Evolutionary conservation across 1,284 basidiomycete species (phyloP).

Genomic region (Cystobasidiaceae sp.): DNA sequence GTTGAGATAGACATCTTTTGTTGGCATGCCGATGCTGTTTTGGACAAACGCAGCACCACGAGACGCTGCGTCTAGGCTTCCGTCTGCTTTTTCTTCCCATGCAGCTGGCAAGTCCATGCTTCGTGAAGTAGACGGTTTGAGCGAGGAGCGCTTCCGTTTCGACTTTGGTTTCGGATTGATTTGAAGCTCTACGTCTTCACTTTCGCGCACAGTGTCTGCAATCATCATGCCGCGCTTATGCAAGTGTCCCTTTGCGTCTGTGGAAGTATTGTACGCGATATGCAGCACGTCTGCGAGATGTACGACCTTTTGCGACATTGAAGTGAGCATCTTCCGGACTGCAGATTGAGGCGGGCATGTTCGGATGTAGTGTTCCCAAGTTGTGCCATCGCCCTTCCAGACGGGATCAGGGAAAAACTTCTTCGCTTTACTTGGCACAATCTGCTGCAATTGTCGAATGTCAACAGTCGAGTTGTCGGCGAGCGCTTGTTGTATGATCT

Average conservation of each 20-base stretch:
- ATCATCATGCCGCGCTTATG: not conserved
- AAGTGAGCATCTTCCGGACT: constrained; percentile 18
- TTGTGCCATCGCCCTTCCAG: constrained; percentile 72
- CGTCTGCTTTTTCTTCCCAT: not conserved
- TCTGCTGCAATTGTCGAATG: constrained; percentile 13
- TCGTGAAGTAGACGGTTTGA: no score
- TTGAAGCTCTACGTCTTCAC: constrained; percentile 18
- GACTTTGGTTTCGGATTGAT: constrained; percentile 6
- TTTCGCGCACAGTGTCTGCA: constrained; percentile 11
- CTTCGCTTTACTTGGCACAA: constrained; percentile 10
- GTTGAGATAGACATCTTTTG: constrained; percentile 3
- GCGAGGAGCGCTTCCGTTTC: constrained; percentile 3
- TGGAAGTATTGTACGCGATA: constrained; percentile 2
- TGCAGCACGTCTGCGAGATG: constrained; percentile 29
- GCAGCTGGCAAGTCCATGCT: not conserved
- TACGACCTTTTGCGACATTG: constrained; percentile 24
- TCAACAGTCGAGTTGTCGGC: constrained; percentile 14
- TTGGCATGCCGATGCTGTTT: not conserved
- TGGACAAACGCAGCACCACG: no score
- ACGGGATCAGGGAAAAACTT: constrained; percentile 51
- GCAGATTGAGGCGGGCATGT: constrained; percentile 64
- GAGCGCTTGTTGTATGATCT: constrained; percentile 25
- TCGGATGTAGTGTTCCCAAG: constrained; percentile 83
- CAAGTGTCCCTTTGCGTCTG: not conserved
- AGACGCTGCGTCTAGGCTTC: not conserved